Base-by-base conservation (phyloP, 352 stramenopile genomes). In the Peronosclerospora sorghi region DNA sequence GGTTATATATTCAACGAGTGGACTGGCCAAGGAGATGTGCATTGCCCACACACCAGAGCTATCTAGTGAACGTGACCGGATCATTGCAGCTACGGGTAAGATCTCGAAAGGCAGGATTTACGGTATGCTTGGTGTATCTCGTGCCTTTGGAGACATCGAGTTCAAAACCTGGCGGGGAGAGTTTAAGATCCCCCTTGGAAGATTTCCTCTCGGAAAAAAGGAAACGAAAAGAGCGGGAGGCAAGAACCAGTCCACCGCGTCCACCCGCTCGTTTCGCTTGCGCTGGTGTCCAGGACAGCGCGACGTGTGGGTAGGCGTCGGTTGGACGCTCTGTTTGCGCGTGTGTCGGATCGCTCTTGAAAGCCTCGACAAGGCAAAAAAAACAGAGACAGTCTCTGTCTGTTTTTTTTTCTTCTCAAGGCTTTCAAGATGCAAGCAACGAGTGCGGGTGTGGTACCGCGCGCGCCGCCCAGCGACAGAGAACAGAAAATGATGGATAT, bases 401-500 rank as follows among this genome's bases (percentile, higher is more conserved):
- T n/a, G n/a, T n/a, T n/a, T n/a, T n/a, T n/a, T n/a, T n/a, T n/a
- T n/a, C n/a, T n/a, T n/a, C n/a, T n/a, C n/a, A n/a, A 50, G 44
- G 19, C 49, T n/a, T n/a, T n/a, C n/a, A n/a, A 59, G 18, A 64
- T 68, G 55, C 51, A 59, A 40, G 43, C 54, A 35, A 42, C 21
- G 34, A 26, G 48, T 35, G 51, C 30, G 24, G 44, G 51, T 41
- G 27, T 61, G 17, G 42, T 34, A 32, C 61, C 61, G 37, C 61
- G 56, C 30, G 42, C 59, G 45, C 66, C 59, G 41, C 69, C 73
- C 32, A 70, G 42, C 23, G 52, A 59, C 15, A 64, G 68, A 30
- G 80, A 93, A 45, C 50, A 48, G 35, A 68, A 70, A 20, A 50
- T 93, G 17, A 64, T 88, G 29, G 65, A 87, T 17, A 48, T 85